Evolutionary conservation across 2,329 filamentous ascomycete species (phyloP).

Genomic region (Verticillium klebahnii): DNA sequence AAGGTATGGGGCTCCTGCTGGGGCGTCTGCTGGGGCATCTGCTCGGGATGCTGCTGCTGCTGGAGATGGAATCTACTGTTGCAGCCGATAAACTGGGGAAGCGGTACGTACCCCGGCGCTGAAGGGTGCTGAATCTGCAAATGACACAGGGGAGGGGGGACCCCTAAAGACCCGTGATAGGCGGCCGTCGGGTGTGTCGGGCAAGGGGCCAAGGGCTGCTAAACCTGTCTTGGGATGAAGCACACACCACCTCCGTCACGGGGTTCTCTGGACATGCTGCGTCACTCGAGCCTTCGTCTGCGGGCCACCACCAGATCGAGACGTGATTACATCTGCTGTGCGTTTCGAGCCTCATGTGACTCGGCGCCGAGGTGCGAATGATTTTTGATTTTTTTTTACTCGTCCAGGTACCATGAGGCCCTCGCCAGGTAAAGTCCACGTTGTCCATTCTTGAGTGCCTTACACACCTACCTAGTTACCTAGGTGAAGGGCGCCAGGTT

Average conservation of each 20-base stretch:
- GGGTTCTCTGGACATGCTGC: not conserved
- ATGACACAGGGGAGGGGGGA: not conserved
- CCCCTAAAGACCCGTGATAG: not conserved
- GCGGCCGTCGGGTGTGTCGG: not conserved
- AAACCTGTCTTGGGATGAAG: not conserved
- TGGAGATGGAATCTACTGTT: not conserved
- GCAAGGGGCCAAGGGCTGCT: not conserved
- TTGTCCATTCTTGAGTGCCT: not conserved
- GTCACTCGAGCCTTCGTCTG: too few species aligned
- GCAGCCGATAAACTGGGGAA: not conserved
- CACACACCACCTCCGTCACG: not conserved
- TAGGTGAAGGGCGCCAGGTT: too few species aligned
- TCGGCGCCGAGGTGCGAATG: not conserved
- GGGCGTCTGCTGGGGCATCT: too few species aligned
- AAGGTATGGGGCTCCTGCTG: not conserved
- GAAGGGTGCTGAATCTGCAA: not conserved
- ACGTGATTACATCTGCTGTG: too few species aligned
- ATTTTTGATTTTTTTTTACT: too few species aligned
- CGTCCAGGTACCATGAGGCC: too few species aligned
- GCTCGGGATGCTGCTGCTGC: not conserved
- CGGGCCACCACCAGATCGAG: too few species aligned
- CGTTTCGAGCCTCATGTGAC: not conserved
- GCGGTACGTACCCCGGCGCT: not conserved
- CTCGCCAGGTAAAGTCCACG: too few species aligned
- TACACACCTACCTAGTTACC: too few species aligned